Conservation (phyloP, 1,284 basidiomycete genomes). For the Malassezia sympodialis region DNA sequence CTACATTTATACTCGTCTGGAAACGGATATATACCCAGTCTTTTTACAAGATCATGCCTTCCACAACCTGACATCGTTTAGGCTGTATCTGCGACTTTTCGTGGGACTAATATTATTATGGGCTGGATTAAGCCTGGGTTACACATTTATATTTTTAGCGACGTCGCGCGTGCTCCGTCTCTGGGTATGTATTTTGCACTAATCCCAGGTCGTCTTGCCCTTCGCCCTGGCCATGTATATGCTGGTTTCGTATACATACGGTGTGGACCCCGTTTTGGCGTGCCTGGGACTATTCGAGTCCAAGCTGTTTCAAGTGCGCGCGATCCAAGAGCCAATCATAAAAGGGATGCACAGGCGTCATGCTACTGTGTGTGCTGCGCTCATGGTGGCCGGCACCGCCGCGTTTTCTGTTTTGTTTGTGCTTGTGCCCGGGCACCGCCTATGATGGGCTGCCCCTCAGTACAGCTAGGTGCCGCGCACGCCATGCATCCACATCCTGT, state of each 20-base stretch:
- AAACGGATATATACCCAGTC: constrained; percentile 67
- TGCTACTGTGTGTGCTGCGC: constrained; percentile 64
- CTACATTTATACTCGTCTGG: constrained; percentile 3
- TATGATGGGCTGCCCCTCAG: constrained; percentile 50
- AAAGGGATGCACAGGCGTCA: constrained; percentile 74
- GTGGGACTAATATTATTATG: constrained; percentile 76
- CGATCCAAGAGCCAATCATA: constrained; percentile 82
- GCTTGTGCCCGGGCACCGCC: constrained; percentile 77
- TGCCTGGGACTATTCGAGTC: constrained; percentile 49
- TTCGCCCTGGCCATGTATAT: constrained; percentile 81
- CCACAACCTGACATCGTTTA: constrained; percentile 85
- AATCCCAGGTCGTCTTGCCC: constrained; percentile 60
- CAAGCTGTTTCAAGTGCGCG: constrained; percentile 77
- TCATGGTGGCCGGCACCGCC: constrained; percentile 62
- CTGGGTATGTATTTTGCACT: constrained; percentile 57
- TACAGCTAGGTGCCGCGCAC: background rate
- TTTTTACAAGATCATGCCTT: constrained; percentile 94
- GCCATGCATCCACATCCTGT: constrained; percentile 1
- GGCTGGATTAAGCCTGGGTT: constrained; percentile 78
- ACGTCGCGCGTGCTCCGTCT: constrained; percentile 78
- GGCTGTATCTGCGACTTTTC: constrained; percentile 62
- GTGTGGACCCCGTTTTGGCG: constrained; percentile 71
- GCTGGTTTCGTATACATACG: constrained; percentile 87
- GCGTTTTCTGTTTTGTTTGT: constrained; percentile 77
- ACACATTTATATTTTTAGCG: constrained; percentile 87